Base-by-base conservation (phyloP, 495 filamentous ascomycete genomes). In the Talaromyces nanjingensis region DNA sequence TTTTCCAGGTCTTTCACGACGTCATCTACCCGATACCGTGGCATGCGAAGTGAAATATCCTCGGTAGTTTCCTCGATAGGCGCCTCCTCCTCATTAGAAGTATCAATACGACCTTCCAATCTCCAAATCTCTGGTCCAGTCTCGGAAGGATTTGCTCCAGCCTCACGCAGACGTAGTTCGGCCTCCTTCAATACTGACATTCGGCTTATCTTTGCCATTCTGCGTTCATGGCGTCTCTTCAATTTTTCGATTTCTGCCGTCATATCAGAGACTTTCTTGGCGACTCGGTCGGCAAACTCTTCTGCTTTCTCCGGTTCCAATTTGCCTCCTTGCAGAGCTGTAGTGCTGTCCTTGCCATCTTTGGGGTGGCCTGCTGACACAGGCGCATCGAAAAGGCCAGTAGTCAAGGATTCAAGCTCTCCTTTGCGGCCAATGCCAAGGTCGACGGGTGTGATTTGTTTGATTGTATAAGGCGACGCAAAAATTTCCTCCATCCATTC, bases 401-500 rank as follows among this genome's bases (percentile, higher is more conserved):
- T 84, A 0, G 94, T 97, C 16, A 98, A 77, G 1, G 81, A 79
- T 47, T 89, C 86, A 14, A 98, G 86, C 71, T 92, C 90, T 12
- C 94, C 94, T 71, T 89, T 91, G 6, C 92, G 83, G 5, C 94
- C 94, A 3, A 97, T 75, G 0, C 92, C 92, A 8, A 98, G 82
- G 69, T 97, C 92, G 3, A 91, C 83, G 5, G 92, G 91, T n/a
- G 86, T 85, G 55, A 98, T 93, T 67, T 94, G 89, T 24, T 81
- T 80, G 63, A 91, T 90, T 18, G 87, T 79, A 67, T 93, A 97
- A 0, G 92, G 91, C 0, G 92, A 96, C 2, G 88, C 88, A 54
- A 97, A 81, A n/a, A 98, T 86, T 75, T 98, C 93, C 69, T 97
- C 94, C 90, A 98, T 96, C 94, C 93, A 97, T 73, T 96, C 92